These are phyloP conservation scores for Ophiocordyceps camponoti-saundersi DNA, from an alignment of 2,329 filamentous ascomycete species.

Conservation along the genomic window DNA sequence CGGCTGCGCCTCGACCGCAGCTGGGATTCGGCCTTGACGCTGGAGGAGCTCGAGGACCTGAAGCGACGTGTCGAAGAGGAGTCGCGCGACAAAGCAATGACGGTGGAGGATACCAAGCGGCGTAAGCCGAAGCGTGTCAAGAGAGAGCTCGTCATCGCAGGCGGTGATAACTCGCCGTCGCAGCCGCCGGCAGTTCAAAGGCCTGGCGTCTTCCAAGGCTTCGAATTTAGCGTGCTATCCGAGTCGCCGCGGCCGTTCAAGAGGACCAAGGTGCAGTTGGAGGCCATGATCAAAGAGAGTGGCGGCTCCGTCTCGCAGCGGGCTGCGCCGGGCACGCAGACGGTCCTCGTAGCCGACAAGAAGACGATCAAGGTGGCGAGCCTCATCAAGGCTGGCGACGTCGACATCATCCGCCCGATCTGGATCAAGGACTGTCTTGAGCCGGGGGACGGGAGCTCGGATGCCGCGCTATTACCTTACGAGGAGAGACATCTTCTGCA, in stretches of 20 bases:
- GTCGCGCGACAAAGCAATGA: conserved; percentile 57
- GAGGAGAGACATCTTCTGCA: conserved; percentile 55
- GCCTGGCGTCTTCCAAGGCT: conserved; percentile 52
- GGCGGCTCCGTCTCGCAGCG: conserved; percentile 69
- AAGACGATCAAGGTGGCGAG: conserved; percentile 68
- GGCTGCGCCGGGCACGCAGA: conserved; percentile 40
- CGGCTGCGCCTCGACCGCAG: conserved; percentile 63
- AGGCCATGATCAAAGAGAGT: conserved; percentile 65
- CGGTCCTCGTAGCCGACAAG: conserved; percentile 65
- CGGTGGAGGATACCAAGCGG: conserved; percentile 51
- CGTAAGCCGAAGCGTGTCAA: conserved; percentile 42
- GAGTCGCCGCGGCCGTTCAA: conserved; percentile 54
- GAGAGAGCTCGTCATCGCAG: conserved; percentile 53
- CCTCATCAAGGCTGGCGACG: conserved; percentile 52
- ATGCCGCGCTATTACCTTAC: conserved; percentile 35
- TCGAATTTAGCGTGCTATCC: conserved; percentile 72
- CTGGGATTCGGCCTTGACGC: conserved; percentile 66
- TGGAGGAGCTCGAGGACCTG: conserved; percentile 61
- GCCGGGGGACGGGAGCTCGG: conserved; percentile 30
- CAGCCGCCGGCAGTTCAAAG: conserved; percentile 34
- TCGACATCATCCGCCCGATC: conserved; percentile 57
- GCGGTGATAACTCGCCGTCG: conserved; percentile 31
- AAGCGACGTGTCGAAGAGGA: conserved; percentile 54
- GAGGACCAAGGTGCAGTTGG: conserved; percentile 62
- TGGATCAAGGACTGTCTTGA: conserved; percentile 77